A percentile compares a stretch with the other conserved stretches of the same genome.
Evolutionary conservation across 2,329 filamentous ascomycete genomes (phyloP).

Genomic region (Pestalotiopsis sp.): DNA sequence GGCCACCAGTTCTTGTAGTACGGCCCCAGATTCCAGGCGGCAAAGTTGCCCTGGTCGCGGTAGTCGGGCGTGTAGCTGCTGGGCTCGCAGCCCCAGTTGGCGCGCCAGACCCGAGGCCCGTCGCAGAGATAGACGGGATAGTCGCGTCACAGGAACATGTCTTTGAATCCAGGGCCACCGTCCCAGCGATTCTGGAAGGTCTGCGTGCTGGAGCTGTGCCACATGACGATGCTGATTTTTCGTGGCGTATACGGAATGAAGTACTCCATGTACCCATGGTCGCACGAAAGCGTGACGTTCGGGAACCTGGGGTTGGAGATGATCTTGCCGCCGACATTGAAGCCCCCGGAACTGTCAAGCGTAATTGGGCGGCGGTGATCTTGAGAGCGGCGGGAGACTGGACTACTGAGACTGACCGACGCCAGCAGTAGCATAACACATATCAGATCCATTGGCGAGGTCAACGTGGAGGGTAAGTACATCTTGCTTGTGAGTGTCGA

Average conservation of each 20-base stretch:
- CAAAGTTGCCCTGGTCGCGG: slow-evolving; percentile 34
- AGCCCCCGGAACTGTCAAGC: slow-evolving; percentile 32
- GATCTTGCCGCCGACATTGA: slow-evolving; percentile 30
- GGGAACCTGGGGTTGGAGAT: slow-evolving; percentile 25
- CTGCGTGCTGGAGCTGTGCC: slow-evolving; percentile 38
- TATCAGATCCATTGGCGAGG: background rate
- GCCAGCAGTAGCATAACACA: background rate
- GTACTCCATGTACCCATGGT: slow-evolving; percentile 40
- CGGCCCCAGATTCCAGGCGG: slow-evolving; percentile 36
- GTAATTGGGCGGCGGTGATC: background rate
- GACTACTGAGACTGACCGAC: background rate
- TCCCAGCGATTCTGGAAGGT: slow-evolving; percentile 38
- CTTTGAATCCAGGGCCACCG: slow-evolving; percentile 39
- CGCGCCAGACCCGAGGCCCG: slow-evolving; percentile 35
- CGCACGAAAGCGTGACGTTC: slow-evolving; percentile 34
- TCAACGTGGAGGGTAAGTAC: too few relatives aligned
- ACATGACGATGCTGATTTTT: slow-evolving; percentile 35
- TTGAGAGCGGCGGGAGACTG: background rate
- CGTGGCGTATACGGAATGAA: slow-evolving; percentile 34
- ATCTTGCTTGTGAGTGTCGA: background rate
- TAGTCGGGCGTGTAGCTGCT: slow-evolving; percentile 30
- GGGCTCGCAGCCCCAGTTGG: slow-evolving; percentile 36
- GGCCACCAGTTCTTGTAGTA: slow-evolving; percentile 31
- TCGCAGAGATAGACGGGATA: slow-evolving; percentile 40
- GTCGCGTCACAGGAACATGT: slow-evolving; percentile 35